phyloP scores from a whole-genome alignment of 495 filamentous ascomycete genomes.

The Penicillium angulare region DNA sequence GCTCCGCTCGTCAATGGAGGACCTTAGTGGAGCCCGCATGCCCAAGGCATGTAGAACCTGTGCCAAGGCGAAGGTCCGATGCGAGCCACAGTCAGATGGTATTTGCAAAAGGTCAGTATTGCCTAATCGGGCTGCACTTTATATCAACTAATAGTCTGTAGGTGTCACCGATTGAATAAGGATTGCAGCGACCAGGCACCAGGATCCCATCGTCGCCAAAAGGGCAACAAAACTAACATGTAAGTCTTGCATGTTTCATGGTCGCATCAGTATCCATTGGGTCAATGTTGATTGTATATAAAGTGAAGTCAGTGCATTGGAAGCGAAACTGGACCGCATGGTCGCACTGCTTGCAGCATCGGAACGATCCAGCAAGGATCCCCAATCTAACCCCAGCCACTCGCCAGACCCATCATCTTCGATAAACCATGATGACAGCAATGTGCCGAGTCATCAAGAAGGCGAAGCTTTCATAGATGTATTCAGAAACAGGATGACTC shows the following conservation, averaged over 20 bases:
- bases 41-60: slow-evolving; percentile 26
- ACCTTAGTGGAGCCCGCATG: slow-evolving; percentile 6
- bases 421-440: background rate
- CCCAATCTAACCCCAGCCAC: slow-evolving; percentile 2
- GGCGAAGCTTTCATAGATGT: slow-evolving; percentile 10
- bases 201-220: slow-evolving; percentile 21
- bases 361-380: slow-evolving; percentile 1
- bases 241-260: slow-evolving; percentile 1
- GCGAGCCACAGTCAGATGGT: slow-evolving; percentile 18
- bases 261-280: background rate
- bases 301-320: slow-evolving; percentile 19
- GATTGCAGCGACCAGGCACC: slow-evolving; percentile 23
- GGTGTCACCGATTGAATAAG: slow-evolving; percentile 25
- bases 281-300: background rate
- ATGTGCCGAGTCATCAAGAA: background rate
- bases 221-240: slow-evolving; percentile 2
- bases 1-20: background rate
- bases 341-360: slow-evolving; percentile 22
- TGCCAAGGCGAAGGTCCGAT: slow-evolving; percentile 30
- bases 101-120: slow-evolving; percentile 22
- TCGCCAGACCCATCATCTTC: slow-evolving; percentile 1
- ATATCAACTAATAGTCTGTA: background rate
- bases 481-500: slow-evolving; percentile 17
- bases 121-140: background rate
- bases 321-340: slow-evolving; percentile 26